Base-by-base conservation (phyloP, 2,329 filamentous ascomycete species). In the Chrysosphaeria jannelii region DNA sequence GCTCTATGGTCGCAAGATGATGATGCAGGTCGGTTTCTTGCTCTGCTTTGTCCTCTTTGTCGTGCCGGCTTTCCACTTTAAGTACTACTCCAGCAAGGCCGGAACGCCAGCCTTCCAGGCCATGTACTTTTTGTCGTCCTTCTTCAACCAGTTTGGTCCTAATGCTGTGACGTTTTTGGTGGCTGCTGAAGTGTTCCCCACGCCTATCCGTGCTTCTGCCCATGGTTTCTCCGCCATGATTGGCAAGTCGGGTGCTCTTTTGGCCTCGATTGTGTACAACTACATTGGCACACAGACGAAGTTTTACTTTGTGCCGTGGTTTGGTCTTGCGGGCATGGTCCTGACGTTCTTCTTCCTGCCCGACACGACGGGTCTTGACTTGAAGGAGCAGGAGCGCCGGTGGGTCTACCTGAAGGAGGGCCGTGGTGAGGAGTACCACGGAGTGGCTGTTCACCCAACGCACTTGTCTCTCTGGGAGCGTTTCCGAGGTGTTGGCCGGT, bases 101-200 rank as follows among this genome's bases (percentile, higher is more conserved):
- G 62, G 75, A 36, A 69, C 91, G 42, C 65, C 75, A 38, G 52
- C 57, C n/a, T 93, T 93, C 66, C 79, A 91, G 51, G 65, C 79
- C 40, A 90, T 93, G 76, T 91, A 91, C 57, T 91, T 90, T 50
- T 45, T 93, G 35, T 89, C 76, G 6, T 89, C 75, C 13, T 93
- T 93, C 55, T 93, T 93, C 66, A 91, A 91, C 57, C 81, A 93
- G 43, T 93, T 93, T 39, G 81, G 81, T 8, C 81, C 81, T 45
- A 93, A 93, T 57, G 69, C 65, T 22, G 78, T 91, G 37, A 90
- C 79, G 30, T 93, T 93, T 70, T 61, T 93, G 34, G 74, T 89
- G 17, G 81, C 81, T 20, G 81, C 76, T 20, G 81, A 93, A 44
- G 76, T 90, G n/a, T 93, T 75, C 56, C 81, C 81, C 7, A 90